A percentile compares a stretch with the other conserved stretches of the same genome.
Conservation (phyloP, 1,139 yeast species). For the Taphrina pruni region DNA sequence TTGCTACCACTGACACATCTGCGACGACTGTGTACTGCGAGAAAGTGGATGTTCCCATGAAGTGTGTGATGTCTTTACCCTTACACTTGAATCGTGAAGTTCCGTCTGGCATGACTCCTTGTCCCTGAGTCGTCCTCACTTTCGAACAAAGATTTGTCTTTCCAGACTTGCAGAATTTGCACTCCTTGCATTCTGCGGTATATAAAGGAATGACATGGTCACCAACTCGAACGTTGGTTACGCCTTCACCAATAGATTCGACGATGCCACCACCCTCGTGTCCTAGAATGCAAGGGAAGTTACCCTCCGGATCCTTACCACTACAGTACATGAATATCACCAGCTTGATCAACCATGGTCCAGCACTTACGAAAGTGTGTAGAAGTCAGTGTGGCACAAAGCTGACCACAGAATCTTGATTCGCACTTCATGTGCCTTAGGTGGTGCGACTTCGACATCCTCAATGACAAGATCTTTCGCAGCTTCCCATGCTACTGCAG, state of each 20-base stretch:
- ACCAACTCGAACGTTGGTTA: constrained; percentile 81
- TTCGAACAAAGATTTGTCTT: constrained; percentile 93
- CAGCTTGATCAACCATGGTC: too few species aligned
- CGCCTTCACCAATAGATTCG: constrained; percentile 91
- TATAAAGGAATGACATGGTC: constrained; percentile 90
- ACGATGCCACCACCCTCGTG: constrained; percentile 98
- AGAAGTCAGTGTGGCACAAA: constrained; percentile 98
- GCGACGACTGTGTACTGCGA: constrained; percentile 97
- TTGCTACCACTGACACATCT: constrained; percentile 95
- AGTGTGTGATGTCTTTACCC: constrained; percentile 83
- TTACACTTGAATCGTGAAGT: constrained; percentile 78
- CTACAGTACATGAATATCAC: not conserved
- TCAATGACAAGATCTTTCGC: constrained; percentile 81
- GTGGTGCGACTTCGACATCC: constrained; percentile 87
- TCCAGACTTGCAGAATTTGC: constrained; percentile 93
- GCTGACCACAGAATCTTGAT: constrained; percentile 87
- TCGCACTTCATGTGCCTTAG: constrained; percentile 96
- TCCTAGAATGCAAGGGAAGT: constrained; percentile 84
- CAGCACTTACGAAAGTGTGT: constrained; percentile 65
- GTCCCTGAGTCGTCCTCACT: constrained; percentile 89
- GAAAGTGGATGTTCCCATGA: constrained; percentile 97
- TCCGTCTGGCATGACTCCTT: constrained; percentile 95
- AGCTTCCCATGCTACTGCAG: constrained; percentile 98
- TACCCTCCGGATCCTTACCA: constrained; percentile 96
- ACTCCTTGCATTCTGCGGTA: constrained; percentile 94